These are phyloP conservation scores for Rubroshorea leprosula DNA, from an alignment of 345 rosid genomes.

Conservation along the genomic window DNA sequence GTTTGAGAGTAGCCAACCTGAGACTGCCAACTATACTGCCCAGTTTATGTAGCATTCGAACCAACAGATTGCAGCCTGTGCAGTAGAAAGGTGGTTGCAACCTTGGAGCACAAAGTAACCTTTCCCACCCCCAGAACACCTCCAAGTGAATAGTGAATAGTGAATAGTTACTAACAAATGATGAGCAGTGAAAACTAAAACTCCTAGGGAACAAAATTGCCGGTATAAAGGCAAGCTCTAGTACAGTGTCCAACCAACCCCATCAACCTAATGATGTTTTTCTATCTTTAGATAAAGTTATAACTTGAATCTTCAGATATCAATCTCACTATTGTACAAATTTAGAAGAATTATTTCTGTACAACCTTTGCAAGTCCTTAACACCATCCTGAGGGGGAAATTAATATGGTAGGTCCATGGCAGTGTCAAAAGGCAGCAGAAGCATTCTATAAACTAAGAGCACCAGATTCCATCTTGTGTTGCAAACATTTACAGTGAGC, in stretches of 20 bases:
- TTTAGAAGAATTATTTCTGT: slow-evolving; percentile 3
- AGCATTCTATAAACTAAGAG: slow-evolving; percentile 19
- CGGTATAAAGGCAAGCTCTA: slow-evolving; percentile 14
- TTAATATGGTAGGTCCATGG: no score
- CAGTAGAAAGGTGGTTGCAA: not conserved
- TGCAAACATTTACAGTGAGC: slow-evolving; percentile 27
- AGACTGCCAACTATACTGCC: slow-evolving; percentile 12
- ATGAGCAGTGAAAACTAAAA: slow-evolving; percentile 12
- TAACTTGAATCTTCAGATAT: slow-evolving; percentile 23
- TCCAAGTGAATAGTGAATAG: slow-evolving; percentile 11
- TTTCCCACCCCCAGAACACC: slow-evolving; percentile 18
- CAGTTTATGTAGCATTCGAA: slow-evolving; percentile 1
- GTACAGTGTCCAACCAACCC: slow-evolving; percentile 19
- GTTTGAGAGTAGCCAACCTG: slow-evolving; percentile 24
- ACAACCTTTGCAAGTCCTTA: slow-evolving; percentile 15
- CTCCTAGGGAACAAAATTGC: slow-evolving; percentile 10
- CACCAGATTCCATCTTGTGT: slow-evolving; percentile 13
- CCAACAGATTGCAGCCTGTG: slow-evolving; percentile 11
- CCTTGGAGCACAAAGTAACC: slow-evolving; percentile 7
- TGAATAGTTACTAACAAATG: slow-evolving; percentile 16
- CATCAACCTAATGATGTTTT: no score
- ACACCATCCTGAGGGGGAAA: no score
- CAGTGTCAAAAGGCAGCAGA: slow-evolving; percentile 20
- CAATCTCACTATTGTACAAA: slow-evolving; percentile 17
- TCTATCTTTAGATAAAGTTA: slow-evolving; percentile 21